Evolutionary conservation across 2,329 filamentous ascomycete species (phyloP), one percentile per base, ranked within the genome.

Genomic region (Malbranchea cinnamomea): DNA sequence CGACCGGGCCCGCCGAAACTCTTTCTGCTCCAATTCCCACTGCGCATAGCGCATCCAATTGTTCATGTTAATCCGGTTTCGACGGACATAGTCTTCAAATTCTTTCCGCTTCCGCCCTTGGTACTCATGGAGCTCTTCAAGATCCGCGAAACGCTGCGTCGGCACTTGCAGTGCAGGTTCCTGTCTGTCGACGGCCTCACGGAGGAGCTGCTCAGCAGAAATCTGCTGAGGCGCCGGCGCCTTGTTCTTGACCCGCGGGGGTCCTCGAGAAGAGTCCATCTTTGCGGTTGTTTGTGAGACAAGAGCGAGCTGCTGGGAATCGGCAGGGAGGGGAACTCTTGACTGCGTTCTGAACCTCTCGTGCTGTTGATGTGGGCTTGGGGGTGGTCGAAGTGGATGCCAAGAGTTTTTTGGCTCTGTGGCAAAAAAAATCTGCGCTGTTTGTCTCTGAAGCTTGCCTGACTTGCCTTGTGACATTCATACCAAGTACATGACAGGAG

Each of bases 231-330:
- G 82, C 60, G 87, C 87, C 2, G 89, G 71, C 41, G 81, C 83
- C 78, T 98, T 98, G 67, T 98, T 95, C 60, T 95, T 95, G 66
- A 98, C 89, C 70, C 84, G 69, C 8, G 89, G 87, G 35, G 89
- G 87, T 46, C 87, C 89, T 41, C 87, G 78, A 43, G 80, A 77
- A 34, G 78, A 73, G 66, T 95, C 87, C 85, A 95, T 94, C 40
- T 38, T 70, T 55, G 43, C 27, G 24, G 27, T 20, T 31, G 25
- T 23, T 18, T n/a, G n/a, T n/a, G n/a, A n/a, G n/a, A n/a, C n/a
- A n/a, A n/a, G n/a, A n/a, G n/a, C n/a, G n/a, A n/a, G n/a, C n/a
- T n/a, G n/a, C n/a, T n/a, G n/a, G n/a, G n/a, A n/a, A n/a, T n/a
- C n/a, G n/a, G n/a, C n/a, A n/a, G n/a, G n/a, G n/a, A n/a, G n/a